Evolutionary conservation across 2,329 filamentous ascomycete species (phyloP), one percentile per base, ranked within the genome.

Genomic region (Fusarium sp.): DNA sequence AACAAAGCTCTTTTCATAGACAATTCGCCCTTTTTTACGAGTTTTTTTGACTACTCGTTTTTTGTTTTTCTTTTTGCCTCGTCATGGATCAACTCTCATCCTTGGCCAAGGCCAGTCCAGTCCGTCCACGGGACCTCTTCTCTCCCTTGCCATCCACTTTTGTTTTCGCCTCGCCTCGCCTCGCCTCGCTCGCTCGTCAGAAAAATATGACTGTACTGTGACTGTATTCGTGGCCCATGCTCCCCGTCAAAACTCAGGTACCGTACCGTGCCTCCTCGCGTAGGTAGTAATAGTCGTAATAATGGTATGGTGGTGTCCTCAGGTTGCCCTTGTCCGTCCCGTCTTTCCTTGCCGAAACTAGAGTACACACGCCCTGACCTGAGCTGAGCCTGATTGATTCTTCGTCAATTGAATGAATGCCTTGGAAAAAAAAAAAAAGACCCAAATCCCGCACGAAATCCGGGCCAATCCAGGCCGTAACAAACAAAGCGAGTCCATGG

Each of bases 401-500:
- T 70, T 69, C 69, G 10, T 40, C 37, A n/a, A 45, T 45, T 45
- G 40, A 47, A 47, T 25, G 43, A 47, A 47, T 47, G 70, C 63
- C 58, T 20, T n/a, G 58, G 20, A 20, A 20, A 20, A 33, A 47
- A 20, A 33, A 47, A 27, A 56, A 56, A 73, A 75, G 65, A 71
- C 54, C 40, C 47, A 65, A 72, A 64, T 62, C 43, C 54, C 60
- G 58, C 54, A 20, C 54, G 35, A 69, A 64, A 58, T 68, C 63
- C 63, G 63, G 71, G 64, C 73, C 68, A 62, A 58, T 67, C 37
- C 25, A 50, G 69, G 73, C 67, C 72, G 61, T 73, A 63, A 63
- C 64, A 58, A 61, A 35, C 35, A 72, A 70, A 68, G 62, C 76
- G 66, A 74, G 72, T 75, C 76, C 77, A 77, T 81, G 79, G 79